Conservation (phyloP, 495 filamentous ascomycete species). For the Pseudomonodictys pantanalensis region DNA sequence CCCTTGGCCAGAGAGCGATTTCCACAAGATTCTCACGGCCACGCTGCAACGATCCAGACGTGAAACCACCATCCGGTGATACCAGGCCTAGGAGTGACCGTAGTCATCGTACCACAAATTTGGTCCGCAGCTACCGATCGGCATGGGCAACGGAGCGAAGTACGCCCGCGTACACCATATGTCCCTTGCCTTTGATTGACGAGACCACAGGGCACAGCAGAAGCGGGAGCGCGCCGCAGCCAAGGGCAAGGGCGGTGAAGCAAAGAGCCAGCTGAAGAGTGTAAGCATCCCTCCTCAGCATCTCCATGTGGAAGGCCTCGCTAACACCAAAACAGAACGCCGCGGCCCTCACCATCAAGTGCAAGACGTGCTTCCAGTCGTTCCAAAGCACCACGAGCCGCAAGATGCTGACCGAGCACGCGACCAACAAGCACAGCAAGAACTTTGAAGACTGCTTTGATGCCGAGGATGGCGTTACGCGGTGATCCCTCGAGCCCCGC, state of each 20-base stretch:
- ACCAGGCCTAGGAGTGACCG: too few species aligned
- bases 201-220: constrained; percentile 19
- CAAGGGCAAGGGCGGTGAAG: constrained; percentile 2
- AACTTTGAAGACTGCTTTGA: constrained; percentile 27
- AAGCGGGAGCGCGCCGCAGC: constrained; percentile 25
- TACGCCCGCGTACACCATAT: not conserved
- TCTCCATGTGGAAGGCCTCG: not conserved
- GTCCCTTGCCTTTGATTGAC: not conserved
- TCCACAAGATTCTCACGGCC: too few species aligned
- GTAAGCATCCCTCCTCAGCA: constrained; percentile 5
- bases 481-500: too few species aligned
- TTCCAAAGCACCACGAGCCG: constrained; percentile 32
- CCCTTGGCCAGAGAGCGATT: too few species aligned
- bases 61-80: too few species aligned
- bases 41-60: not conserved
- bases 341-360: constrained; percentile 28
- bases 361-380: constrained; percentile 32
- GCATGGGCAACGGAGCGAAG: constrained; percentile 27
- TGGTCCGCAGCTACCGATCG: not conserved
- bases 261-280: constrained; percentile 30
- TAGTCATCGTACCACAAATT: too few species aligned
- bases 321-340: constrained; percentile 18
- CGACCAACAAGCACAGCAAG: constrained; percentile 27
- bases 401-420: constrained; percentile 30
- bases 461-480: constrained; percentile 22